Conservation (phyloP, 768 basidiomycete species). For the Lanmaoa rubissima region DNA sequence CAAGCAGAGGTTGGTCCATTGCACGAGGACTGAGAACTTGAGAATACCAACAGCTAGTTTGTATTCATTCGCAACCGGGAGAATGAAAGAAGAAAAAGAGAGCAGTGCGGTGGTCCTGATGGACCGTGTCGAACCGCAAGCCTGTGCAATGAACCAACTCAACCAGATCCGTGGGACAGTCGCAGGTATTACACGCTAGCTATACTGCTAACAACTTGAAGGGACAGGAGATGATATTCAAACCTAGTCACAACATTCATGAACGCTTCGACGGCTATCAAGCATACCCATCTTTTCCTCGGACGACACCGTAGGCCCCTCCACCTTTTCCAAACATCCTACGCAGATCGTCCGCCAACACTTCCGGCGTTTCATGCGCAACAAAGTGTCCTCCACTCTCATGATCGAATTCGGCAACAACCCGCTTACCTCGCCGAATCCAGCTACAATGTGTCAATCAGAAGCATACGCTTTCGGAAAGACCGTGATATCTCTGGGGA, state of each 20-base stretch:
- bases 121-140: not conserved
- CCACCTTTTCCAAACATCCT: slow-evolving; percentile 55
- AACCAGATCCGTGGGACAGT: not conserved
- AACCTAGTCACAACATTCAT: no score
- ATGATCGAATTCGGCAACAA: no score
- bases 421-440: no score
- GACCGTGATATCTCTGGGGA: slow-evolving; percentile 45
- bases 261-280: not conserved
- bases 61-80: slow-evolving; percentile 6
- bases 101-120: not conserved
- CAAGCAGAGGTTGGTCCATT: slow-evolving; percentile 30
- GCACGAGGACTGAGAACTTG: not conserved
- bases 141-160: not conserved
- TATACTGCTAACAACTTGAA: no score
- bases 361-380: slow-evolving; percentile 47
- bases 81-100: not conserved
- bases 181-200: no score
- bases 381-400: slow-evolving; percentile 23
- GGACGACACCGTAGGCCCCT: slow-evolving; percentile 46
- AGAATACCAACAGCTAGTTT: not conserved
- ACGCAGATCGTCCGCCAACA: slow-evolving; percentile 28
- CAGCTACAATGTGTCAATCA: no score
- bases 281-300: slow-evolving; percentile 43
- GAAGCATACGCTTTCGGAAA: slow-evolving; percentile 38
- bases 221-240: no score